These are phyloP conservation scores for Rhynchospora pubera DNA, from an alignment of 176 grass and related monocot genomes.

Conservation along the genomic window DNA sequence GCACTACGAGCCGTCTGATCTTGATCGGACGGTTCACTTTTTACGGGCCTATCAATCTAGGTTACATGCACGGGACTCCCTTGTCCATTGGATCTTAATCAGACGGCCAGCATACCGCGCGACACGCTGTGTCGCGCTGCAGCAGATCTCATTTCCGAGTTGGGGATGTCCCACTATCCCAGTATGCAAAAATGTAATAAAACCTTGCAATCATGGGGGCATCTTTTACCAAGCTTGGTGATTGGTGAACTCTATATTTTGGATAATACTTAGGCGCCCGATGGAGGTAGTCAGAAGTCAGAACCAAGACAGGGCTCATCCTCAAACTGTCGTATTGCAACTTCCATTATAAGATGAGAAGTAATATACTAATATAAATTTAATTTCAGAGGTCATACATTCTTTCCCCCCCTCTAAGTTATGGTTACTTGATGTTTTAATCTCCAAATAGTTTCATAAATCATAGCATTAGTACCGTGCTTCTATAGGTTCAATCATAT, in stretches of 20 bases:
- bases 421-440: background rate
- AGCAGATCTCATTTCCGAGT: too few species aligned
- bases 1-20: too few species aligned
- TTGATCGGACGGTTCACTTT: too few species aligned
- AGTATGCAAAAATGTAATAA: background rate
- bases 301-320: background rate
- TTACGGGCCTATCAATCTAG: too few species aligned
- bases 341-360: background rate
- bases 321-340: background rate
- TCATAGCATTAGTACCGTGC: background rate
- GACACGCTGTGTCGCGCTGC: too few species aligned
- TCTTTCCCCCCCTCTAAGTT: background rate
- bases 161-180: background rate
- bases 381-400: background rate
- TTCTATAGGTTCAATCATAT: background rate
- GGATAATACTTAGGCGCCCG: background rate
- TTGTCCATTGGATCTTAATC: too few species aligned
- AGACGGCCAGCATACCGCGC: too few species aligned
- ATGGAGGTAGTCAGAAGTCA: background rate
- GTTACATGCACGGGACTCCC: too few species aligned
- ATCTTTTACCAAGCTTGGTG: constrained; percentile 3
- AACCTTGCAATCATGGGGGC: background rate
- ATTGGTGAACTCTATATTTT: constrained; percentile 1
- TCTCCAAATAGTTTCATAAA: background rate
- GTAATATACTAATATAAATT: background rate